Percentiles rank a stretch among this genome's conserved stretches.
These are phyloP conservation scores for Elaphomyces granulatus DNA, from an alignment of 495 filamentous ascomycete genomes.

Conservation along the genomic window DNA sequence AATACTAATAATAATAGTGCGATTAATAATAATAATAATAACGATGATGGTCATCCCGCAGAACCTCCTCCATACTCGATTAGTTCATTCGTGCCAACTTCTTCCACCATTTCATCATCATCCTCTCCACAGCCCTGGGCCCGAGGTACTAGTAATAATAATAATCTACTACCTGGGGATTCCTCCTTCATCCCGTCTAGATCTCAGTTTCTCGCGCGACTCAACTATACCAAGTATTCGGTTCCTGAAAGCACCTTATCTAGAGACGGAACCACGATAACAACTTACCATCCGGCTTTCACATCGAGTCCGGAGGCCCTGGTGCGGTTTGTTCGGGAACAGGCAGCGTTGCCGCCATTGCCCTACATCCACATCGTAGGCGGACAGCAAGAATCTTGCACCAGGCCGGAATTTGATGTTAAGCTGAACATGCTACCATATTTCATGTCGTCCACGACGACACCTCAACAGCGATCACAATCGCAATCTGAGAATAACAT, in stretches of 20 bases:
- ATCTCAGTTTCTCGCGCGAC: constrained; percentile 32
- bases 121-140: no score
- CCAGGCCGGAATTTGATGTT: constrained; percentile 31
- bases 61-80: no score
- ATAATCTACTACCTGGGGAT: no score
- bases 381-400: constrained; percentile 9
- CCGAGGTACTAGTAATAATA: no score
- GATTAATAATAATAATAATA: no score
- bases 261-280: constrained; percentile 30
- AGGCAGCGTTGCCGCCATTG: constrained; percentile 37
- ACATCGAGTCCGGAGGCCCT: constrained; percentile 27
- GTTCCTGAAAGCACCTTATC: constrained; percentile 34
- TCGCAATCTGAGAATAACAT: constrained; percentile 6
- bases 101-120: no score
- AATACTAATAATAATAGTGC: no score
- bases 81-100: no score
- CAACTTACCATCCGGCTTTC: constrained; percentile 24
- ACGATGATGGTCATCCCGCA: no score
- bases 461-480: no score
- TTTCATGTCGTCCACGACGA: constrained; percentile 27
- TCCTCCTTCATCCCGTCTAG: no score
- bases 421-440: constrained; percentile 39
- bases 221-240: constrained; percentile 37
- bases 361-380: constrained; percentile 34
- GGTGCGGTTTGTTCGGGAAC: constrained; percentile 27